Evolutionary conservation across 2,329 filamentous ascomycete species (phyloP).

Genomic region (Allantophomopsis lycopodina): DNA sequence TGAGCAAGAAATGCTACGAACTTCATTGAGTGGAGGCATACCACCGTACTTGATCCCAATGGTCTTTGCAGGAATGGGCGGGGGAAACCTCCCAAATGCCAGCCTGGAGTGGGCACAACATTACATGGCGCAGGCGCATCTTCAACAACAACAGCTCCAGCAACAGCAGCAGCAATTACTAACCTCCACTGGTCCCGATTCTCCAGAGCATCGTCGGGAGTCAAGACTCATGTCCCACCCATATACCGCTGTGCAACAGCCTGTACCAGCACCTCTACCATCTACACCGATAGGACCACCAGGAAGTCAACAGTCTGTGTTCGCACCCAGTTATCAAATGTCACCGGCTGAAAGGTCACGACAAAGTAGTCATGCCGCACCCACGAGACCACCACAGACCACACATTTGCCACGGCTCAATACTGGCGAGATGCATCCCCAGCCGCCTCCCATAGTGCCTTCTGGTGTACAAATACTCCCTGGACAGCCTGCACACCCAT

Average conservation of each 20-base stretch:
- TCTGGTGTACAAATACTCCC: slow-evolving; percentile 28
- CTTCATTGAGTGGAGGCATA: slow-evolving; percentile 55
- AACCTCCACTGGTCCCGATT: slow-evolving; percentile 20
- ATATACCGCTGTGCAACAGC: slow-evolving; percentile 11
- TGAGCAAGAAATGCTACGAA: slow-evolving; percentile 59
- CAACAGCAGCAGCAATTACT: slow-evolving; percentile 19
- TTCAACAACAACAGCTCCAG: slow-evolving; percentile 25
- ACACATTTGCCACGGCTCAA: slow-evolving; percentile 25
- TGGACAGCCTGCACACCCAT: slow-evolving; percentile 28
- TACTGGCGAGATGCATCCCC: slow-evolving; percentile 24
- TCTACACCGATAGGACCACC: slow-evolving; percentile 15
- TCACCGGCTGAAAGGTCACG: slow-evolving; percentile 17
- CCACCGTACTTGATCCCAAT: slow-evolving; percentile 63
- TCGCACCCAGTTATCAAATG: slow-evolving; percentile 17
- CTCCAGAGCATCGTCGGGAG: slow-evolving; percentile 42
- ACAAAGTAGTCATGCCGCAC: slow-evolving; percentile 10
- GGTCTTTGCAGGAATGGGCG: slow-evolving; percentile 60
- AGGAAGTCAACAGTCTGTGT: slow-evolving; percentile 11
- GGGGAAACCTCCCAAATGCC: slow-evolving; percentile 43
- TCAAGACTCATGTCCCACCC: slow-evolving; percentile 21
- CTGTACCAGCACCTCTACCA: slow-evolving; percentile 13
- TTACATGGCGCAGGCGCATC: slow-evolving; percentile 38
- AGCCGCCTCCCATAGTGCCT: slow-evolving; percentile 20
- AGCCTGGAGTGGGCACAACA: slow-evolving; percentile 58
- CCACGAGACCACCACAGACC: slow-evolving; percentile 13